phyloP scores from a whole-genome alignment of 441 rosid genomes.

The Adansonia madagascariensis region DNA sequence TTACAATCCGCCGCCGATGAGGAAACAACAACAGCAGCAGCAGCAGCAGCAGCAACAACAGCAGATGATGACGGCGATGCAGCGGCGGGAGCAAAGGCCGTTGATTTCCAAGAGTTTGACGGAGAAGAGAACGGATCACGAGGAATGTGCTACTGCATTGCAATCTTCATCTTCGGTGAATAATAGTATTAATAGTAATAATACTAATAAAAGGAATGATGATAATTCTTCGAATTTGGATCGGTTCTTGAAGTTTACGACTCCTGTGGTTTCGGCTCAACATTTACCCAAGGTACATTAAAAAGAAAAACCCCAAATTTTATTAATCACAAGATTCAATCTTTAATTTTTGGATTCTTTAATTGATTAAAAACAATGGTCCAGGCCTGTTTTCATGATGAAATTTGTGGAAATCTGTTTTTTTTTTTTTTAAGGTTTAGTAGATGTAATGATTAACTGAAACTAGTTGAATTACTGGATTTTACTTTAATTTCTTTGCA shows the following conservation, averaged over 20 bases:
- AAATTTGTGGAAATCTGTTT: not conserved
- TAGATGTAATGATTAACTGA: not conserved
- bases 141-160: conserved; percentile 23
- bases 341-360: not conserved
- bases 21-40: conserved; percentile 42
- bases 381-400: not conserved
- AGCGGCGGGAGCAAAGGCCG: not conserved
- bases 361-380: conserved; percentile 2
- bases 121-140: conserved; percentile 27
- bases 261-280: conserved; percentile 69
- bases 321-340: not conserved
- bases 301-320: not conserved
- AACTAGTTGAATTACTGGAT: not conserved
- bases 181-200: not conserved
- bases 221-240: conserved; percentile 61
- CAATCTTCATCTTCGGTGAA: conserved; percentile 6
- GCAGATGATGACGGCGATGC: not conserved
- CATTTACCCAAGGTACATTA: conserved; percentile 65
- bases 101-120: conserved; percentile 16
- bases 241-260: conserved; percentile 73
- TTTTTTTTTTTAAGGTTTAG: not conserved
- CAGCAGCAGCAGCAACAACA: not conserved
- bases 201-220: not conserved
- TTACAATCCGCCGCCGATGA: conserved; percentile 73
- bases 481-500: not conserved